A percentile compares a stretch with the other conserved stretches of the same genome.
Conservation (phyloP, 805 yeast genomes). For the Teunomyces lycoperdinae region DNA sequence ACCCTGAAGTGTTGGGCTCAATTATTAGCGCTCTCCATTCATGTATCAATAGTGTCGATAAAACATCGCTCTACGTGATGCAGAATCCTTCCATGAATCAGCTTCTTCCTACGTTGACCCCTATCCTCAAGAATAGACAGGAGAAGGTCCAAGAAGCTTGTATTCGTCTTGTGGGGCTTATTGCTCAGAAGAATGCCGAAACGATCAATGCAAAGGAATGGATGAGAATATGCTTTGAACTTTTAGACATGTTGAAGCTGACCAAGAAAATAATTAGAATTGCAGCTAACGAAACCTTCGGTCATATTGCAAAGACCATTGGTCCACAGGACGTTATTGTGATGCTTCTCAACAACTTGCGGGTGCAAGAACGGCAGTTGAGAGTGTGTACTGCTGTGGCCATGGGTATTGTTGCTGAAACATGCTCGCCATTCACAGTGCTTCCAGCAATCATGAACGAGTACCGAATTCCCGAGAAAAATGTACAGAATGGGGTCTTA, state of each 20-base stretch:
- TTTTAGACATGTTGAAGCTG: conserved; percentile 84
- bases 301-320: conserved; percentile 82
- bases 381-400: conserved; percentile 98
- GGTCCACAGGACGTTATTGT: conserved; percentile 95
- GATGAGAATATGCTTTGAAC: conserved; percentile 93
- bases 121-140: conserved; percentile 84
- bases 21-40: conserved; percentile 67
- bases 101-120: conserved; percentile 82
- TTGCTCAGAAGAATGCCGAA: conserved; percentile 79
- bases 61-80: conserved; percentile 50
- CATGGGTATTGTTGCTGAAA: conserved; percentile 91
- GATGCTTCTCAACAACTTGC: conserved; percentile 75
- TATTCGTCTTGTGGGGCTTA: conserved; percentile 73
- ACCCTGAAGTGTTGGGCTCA: conserved; percentile 90
- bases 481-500: conserved; percentile 93
- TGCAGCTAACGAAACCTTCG: conserved; percentile 89
- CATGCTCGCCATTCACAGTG: conserved; percentile 89
- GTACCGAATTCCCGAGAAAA: conserved; percentile 84
- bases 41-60: conserved; percentile 59
- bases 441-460: conserved; percentile 95
- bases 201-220: conserved; percentile 89
- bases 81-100: conserved; percentile 73
- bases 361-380: conserved; percentile 92
- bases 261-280: conserved; percentile 71
- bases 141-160: conserved; percentile 87